phyloP scores from a whole-genome alignment of 306 rosid species.

The Prunus mira region DNA sequence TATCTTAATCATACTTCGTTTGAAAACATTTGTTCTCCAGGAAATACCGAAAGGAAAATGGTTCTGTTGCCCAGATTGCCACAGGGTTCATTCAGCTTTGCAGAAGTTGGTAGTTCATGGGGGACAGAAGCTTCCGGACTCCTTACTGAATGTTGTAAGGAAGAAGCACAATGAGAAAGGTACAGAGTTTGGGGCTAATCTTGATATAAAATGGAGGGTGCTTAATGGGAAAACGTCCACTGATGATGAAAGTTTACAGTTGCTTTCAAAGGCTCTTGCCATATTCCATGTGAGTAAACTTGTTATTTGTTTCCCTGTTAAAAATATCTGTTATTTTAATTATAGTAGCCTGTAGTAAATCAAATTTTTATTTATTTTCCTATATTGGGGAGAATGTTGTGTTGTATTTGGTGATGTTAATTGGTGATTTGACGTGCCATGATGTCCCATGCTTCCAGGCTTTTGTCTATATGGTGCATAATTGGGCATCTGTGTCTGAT shows the following conservation, averaged over 20 bases:
- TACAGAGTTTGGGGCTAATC: conserved; percentile 15
- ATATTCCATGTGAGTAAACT: conserved; percentile 66
- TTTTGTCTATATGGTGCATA: background rate
- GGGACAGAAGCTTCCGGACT: conserved; percentile 48
- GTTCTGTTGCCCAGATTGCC: conserved; percentile 66
- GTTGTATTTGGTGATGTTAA: background rate
- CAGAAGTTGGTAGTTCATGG: conserved; percentile 49
- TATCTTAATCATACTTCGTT: background rate
- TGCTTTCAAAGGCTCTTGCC: conserved; percentile 58
- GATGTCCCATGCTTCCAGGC: background rate
- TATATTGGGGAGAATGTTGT: background rate
- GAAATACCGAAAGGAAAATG: conserved; percentile 68
- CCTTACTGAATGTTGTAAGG: conserved; percentile 37
- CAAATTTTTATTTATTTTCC: background rate
- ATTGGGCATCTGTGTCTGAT: background rate
- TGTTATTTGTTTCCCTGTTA: background rate
- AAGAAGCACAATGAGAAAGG: conserved; percentile 46
- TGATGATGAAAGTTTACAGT: conserved; percentile 34
- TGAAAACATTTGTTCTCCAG: conserved; percentile 34
- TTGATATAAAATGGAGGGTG: conserved; percentile 74
- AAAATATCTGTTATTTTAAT: background rate
- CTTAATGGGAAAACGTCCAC: conserved; percentile 51
- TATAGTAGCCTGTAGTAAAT: background rate
- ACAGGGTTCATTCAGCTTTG: conserved; percentile 37
- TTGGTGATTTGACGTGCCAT: background rate